phyloP scores from a whole-genome alignment of 257 asterid genomes.

The Capsicum rhomboideum region DNA sequence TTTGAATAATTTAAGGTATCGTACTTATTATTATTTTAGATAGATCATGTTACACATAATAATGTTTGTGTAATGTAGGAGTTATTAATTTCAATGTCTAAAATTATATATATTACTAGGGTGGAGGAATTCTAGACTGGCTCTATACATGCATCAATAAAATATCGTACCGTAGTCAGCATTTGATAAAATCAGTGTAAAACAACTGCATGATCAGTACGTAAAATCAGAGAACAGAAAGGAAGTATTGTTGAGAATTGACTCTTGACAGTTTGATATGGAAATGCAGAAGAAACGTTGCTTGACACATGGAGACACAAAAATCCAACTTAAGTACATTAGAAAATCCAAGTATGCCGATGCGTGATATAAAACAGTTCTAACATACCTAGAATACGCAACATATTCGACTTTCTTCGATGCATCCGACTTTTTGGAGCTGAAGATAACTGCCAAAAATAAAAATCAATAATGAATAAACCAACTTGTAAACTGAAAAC shows the following conservation, averaged over 20 bases:
- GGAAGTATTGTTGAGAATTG: not conserved
- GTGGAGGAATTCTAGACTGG: not conserved
- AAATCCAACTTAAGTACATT: not conserved
- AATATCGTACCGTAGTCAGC: not conserved
- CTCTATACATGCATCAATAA: not conserved
- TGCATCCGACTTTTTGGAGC: slow-evolving; percentile 90
- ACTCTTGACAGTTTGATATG: not conserved
- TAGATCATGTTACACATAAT: too few species aligned
- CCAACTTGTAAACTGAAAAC: not conserved
- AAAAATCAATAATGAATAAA: not conserved
- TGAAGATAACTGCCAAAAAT: slow-evolving; percentile 62
- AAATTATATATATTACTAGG: too few species aligned
- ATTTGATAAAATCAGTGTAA: not conserved
- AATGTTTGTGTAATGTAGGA: too few species aligned
- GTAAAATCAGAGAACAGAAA: not conserved
- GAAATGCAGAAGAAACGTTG: not conserved
- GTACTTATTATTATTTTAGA: too few species aligned
- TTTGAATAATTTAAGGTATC: too few species aligned
- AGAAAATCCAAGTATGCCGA: not conserved
- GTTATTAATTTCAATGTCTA: too few species aligned
- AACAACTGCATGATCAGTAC: not conserved
- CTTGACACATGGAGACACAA: not conserved
- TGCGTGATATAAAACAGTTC: not conserved
- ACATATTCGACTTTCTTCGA: slow-evolving; percentile 69
- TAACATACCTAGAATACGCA: slow-evolving; percentile 49